A percentile compares a stretch with the other conserved stretches of the same genome.
Evolutionary conservation across 73 alveolate species (phyloP).

Genomic region (Stentor coeruleus): DNA sequence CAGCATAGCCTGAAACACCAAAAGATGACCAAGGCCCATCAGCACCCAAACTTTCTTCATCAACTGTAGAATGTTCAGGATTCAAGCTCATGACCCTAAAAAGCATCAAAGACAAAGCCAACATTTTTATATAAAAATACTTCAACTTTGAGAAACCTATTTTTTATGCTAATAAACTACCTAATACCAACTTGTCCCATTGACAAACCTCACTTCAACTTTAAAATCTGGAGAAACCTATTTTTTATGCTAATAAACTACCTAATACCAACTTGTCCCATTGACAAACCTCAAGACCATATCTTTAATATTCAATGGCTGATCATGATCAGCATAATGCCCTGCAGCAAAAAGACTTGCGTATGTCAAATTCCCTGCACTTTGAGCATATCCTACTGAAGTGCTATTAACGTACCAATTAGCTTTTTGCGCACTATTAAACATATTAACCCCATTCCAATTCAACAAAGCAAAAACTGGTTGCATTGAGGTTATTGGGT

Average conservation of each 20-base stretch:
- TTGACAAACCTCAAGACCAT: slow-evolving; percentile 56
- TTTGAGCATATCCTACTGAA: neutral
- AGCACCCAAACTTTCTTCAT: too few relatives aligned
- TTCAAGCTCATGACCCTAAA: too few relatives aligned
- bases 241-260: too few relatives aligned
- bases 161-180: too few relatives aligned
- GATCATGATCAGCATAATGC: slow-evolving; percentile 83
- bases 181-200: too few relatives aligned
- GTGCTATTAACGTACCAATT: slow-evolving; percentile 28
- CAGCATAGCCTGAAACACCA: slow-evolving; percentile 24
- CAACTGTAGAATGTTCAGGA: too few relatives aligned
- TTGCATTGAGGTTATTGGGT: slow-evolving; percentile 57
- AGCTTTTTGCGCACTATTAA: slow-evolving; percentile 35
- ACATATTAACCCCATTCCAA: slow-evolving; percentile 40
- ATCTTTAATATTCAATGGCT: slow-evolving; percentile 53
- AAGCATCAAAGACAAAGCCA: too few relatives aligned
- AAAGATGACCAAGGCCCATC: slow-evolving; percentile 5
- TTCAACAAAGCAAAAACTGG: slow-evolving; percentile 39
- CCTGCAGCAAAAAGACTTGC: slow-evolving; percentile 66
- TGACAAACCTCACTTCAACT: slow-evolving; percentile 56
- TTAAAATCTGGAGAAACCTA: too few relatives aligned
- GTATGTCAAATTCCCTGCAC: neutral
- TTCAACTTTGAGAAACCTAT: too few relatives aligned
- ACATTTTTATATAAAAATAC: too few relatives aligned
- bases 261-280: too few relatives aligned